These are phyloP conservation scores for Aphanomyces stellatus DNA, from an alignment of 352 stramenopile genomes.

Conservation along the genomic window DNA sequence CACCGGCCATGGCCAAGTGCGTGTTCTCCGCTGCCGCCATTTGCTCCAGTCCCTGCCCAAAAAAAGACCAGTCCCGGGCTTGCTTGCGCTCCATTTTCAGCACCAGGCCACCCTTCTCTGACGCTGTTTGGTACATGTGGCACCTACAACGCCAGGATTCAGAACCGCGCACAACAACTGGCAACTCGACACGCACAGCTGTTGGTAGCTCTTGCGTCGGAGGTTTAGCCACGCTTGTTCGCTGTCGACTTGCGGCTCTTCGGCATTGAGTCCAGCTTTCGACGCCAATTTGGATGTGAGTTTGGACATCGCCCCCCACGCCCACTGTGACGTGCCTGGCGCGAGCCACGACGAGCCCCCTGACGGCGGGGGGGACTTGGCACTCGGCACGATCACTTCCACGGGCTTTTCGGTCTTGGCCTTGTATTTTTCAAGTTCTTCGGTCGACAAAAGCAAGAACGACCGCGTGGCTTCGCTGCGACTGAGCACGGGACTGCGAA, in stretches of 20 bases:
- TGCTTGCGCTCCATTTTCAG: slow-evolving; percentile 51
- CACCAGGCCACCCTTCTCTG: slow-evolving; percentile 54
- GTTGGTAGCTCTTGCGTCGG: slow-evolving; percentile 17
- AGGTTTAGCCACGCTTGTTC: slow-evolving; percentile 16
- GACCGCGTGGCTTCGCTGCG: slow-evolving; percentile 56
- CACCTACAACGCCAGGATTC: not conserved
- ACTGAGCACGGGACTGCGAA: slow-evolving; percentile 56
- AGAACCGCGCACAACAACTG: not conserved
- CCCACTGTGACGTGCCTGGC: slow-evolving; percentile 6
- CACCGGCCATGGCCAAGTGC: not conserved
- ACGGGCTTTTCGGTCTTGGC: slow-evolving; percentile 11
- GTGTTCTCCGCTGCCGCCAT: slow-evolving; percentile 64
- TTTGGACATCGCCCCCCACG: slow-evolving; percentile 58
- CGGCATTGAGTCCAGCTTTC: slow-evolving; percentile 42
- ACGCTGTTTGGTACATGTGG: slow-evolving; percentile 37
- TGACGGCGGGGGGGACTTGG: slow-evolving; percentile 18
- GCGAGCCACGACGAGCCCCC: not conserved
- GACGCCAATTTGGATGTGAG: slow-evolving; percentile 62
- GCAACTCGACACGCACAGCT: slow-evolving; percentile 3
- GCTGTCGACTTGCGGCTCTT: slow-evolving; percentile 15
- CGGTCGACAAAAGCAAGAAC: slow-evolving; percentile 69
- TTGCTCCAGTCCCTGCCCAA: slow-evolving; percentile 60
- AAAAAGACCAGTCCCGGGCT: slow-evolving; percentile 50
- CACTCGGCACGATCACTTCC: slow-evolving; percentile 16
- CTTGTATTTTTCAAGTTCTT: slow-evolving; percentile 59